phyloP scores from a whole-genome alignment of 1,139 yeast genomes.

The Oligophagozyma castellii region DNA sequence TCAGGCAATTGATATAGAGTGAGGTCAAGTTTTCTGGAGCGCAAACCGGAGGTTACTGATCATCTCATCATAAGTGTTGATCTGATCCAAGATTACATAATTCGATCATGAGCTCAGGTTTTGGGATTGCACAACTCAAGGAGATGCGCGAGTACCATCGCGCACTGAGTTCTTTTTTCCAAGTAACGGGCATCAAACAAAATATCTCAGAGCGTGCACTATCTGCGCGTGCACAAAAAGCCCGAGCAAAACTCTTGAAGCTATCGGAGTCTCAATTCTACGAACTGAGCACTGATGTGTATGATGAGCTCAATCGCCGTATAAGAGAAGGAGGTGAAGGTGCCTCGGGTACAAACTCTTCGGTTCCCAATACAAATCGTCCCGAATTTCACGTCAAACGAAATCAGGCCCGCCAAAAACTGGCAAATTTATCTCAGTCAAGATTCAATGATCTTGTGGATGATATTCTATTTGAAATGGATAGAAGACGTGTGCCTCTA shows the following conservation, averaged over 20 bases:
- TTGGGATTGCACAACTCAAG: slow-evolving; percentile 6
- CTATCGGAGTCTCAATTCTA: slow-evolving; percentile 73
- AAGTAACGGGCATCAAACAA: slow-evolving; percentile 11
- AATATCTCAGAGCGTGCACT: slow-evolving; percentile 16
- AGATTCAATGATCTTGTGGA: slow-evolving; percentile 83
- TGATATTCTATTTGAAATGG: slow-evolving; percentile 80
- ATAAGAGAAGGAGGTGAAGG: slow-evolving; percentile 34
- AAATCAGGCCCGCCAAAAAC: slow-evolving; percentile 88
- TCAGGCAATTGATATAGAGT: too few species aligned
- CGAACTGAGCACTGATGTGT: slow-evolving; percentile 85
- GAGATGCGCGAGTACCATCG: slow-evolving; percentile 10
- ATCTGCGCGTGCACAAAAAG: slow-evolving; percentile 55
- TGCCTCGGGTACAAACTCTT: neutral
- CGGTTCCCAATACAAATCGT: slow-evolving; percentile 49
- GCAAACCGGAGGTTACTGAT: too few species aligned
- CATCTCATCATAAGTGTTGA: too few species aligned
- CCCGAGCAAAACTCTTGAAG: slow-evolving; percentile 72
- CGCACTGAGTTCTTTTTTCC: slow-evolving; percentile 12
- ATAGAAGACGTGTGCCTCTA: slow-evolving; percentile 49
- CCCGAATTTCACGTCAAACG: slow-evolving; percentile 82
- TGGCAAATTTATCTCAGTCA: slow-evolving; percentile 69
- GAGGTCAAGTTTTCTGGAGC: too few species aligned
- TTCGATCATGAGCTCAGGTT: too few species aligned
- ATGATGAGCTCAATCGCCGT: slow-evolving; percentile 76
- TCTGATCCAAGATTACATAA: too few species aligned